Evolutionary conservation across 2,329 filamentous ascomycete genomes (phyloP), one percentile per base, ranked within the genome.

Genomic region (Pseudogymnoascus sp.): DNA sequence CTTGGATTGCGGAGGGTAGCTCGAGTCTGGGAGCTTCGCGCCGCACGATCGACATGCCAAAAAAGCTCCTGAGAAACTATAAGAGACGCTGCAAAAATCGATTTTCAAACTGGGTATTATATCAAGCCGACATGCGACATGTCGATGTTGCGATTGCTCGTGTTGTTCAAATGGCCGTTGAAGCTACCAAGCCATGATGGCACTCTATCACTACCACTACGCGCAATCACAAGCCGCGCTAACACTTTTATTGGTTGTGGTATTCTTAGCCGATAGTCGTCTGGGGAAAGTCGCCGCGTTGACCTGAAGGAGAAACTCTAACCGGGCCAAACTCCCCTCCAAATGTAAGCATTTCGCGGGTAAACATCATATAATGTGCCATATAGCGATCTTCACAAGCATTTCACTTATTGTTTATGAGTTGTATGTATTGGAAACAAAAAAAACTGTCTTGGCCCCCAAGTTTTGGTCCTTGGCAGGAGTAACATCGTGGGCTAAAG

Each of bases 171-270:
- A 57, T 19, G 28, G 51, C 51, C 28, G 28, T 57, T 57, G 51
- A 19, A 34, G 51, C 51, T 57, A 34, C 51, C 51, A 34, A 57
- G 51, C 51, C 51, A 57, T 57, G 51, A 21, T 57, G 51, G 51
- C 51, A 34, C 51, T 57, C 51, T 34, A 57, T 57, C 51, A 57
- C 51, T 57, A 57, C 51, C 51, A 57, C 51, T 57, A 57, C 51
- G 28, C 51, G 51, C 51, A 57, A 57, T 57, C 51, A 57, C 51
- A 57, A 57, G 51, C 51, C 51, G 28, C 51, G 51, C 51, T 57
- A 57, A 57, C 51, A 34, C 51, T 21, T 57, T 57, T 34, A 57
- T 57, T 57, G 51, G 51, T 57, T 57, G 51, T 57, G 51, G 51
- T 57, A 36, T 57, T 57, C 51, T 57, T 57, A 57, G 51, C 28